phyloP scores from a whole-genome alignment of 495 filamentous ascomycete species.

The Aspergillus avenaceus region DNA sequence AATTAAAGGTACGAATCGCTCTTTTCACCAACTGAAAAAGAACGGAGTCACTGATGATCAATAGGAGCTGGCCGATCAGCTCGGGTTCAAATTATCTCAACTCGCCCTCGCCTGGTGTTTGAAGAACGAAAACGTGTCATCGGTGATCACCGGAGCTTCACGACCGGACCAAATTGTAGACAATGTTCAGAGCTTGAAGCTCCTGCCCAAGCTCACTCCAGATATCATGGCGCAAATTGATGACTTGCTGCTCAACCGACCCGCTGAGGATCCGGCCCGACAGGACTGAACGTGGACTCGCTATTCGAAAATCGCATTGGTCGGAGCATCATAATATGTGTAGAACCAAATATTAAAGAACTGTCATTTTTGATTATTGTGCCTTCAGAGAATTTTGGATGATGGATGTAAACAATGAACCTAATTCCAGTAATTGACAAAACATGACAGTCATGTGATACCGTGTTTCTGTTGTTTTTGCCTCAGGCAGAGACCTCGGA shows the following conservation, averaged over 20 bases:
- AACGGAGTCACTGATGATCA: constrained; percentile 23
- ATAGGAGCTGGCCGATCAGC: constrained; percentile 61
- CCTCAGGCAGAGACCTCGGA: no score
- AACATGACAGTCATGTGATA: no score
- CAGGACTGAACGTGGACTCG: constrained; percentile 20
- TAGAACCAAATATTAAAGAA: no score
- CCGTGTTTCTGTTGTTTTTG: no score
- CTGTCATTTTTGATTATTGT: no score
- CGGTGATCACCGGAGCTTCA: constrained; percentile 75
- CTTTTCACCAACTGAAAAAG: background rate
- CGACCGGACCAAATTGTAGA: constrained; percentile 68
- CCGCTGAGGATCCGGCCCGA: constrained; percentile 26
- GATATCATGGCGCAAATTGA: constrained; percentile 71
- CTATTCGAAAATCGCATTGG: no score
- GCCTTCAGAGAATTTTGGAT: no score
- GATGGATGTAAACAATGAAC: no score
- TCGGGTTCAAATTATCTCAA: constrained; percentile 60
- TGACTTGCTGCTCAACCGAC: constrained; percentile 60
- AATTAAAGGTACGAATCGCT: constrained; percentile 13
- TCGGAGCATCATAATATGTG: no score
- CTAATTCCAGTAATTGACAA: no score
- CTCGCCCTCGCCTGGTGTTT: constrained; percentile 77
- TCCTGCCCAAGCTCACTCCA: constrained; percentile 58
- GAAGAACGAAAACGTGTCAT: constrained; percentile 69
- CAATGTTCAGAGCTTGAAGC: constrained; percentile 58